phyloP scores from a whole-genome alignment of 768 basidiomycete species.

The Albatrellus ellisii region DNA sequence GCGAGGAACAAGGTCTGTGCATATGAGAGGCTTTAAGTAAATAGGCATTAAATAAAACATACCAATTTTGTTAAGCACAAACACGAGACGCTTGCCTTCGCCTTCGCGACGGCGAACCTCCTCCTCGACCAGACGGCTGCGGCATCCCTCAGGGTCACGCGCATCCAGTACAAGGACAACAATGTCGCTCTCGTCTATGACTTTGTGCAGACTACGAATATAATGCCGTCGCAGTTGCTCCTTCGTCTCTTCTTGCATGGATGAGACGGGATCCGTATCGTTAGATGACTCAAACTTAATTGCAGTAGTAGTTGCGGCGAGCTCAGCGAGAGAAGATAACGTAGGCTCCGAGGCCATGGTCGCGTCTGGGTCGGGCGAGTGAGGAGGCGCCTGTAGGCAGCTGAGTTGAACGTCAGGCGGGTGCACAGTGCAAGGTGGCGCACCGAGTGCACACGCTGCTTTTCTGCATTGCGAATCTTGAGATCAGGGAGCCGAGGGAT shows the following conservation, averaged over 20 bases:
- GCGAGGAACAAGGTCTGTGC: conserved; percentile 74
- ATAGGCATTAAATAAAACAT: conserved; percentile 16
- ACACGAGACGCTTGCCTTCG: conserved; percentile 86
- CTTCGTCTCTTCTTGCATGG: conserved; percentile 35
- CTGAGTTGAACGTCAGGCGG: conserved; percentile 2
- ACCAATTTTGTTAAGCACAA: conserved; percentile 98
- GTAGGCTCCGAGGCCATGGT: conserved; percentile 68
- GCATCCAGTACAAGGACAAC: conserved; percentile 86
- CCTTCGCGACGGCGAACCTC: conserved; percentile 76
- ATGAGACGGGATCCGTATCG: conserved; percentile 16
- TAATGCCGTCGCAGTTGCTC: conserved; percentile 65
- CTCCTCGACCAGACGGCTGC: conserved; percentile 88
- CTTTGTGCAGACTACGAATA: conserved; percentile 73
- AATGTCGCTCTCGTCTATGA: conserved; percentile 89
- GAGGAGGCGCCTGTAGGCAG: conserved; percentile 9
- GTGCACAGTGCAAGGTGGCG: conserved; percentile 16
- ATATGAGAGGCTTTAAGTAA: background rate
- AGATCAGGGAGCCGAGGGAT: conserved; percentile 71
- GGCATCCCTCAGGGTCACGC: conserved; percentile 86
- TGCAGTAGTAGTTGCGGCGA: conserved; percentile 26
- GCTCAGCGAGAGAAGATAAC: conserved; percentile 41
- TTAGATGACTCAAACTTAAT: conserved; percentile 26
- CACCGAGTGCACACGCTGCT: conserved; percentile 30
- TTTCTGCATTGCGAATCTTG: conserved; percentile 43
- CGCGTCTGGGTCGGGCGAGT: conserved; percentile 36